Conservation (phyloP, 495 filamentous ascomycete species). For the Pyrenopolyporus hunteri region DNA sequence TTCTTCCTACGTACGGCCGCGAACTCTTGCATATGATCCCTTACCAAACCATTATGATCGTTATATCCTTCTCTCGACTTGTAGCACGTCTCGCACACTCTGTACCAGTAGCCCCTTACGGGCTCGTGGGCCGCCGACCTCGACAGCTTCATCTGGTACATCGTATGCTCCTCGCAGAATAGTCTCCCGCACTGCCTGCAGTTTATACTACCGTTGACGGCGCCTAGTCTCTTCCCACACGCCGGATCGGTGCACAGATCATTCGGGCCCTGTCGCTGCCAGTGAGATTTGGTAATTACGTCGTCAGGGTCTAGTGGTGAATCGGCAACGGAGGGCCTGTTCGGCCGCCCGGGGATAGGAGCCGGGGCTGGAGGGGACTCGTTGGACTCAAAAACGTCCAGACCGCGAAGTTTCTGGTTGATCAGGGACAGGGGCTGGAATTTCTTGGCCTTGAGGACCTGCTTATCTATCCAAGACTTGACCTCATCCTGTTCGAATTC, state of each 20-base stretch:
- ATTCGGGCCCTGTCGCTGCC: constrained; percentile 75
- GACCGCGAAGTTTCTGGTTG: constrained; percentile 95
- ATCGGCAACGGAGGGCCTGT: constrained; percentile 38
- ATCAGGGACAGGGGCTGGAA: constrained; percentile 86
- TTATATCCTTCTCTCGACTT: constrained; percentile 96
- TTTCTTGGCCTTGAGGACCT: constrained; percentile 92
- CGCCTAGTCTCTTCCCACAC: constrained; percentile 79
- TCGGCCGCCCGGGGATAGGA: constrained; percentile 33
- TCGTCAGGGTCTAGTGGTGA: constrained; percentile 81
- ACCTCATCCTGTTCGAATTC: constrained; percentile 94
- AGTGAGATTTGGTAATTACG: constrained; percentile 83
- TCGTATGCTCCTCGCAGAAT: constrained; percentile 97
- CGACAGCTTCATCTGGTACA: constrained; percentile 99
- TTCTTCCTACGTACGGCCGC: constrained; percentile 68
- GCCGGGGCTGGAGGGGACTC: constrained; percentile 54
- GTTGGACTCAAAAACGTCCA: constrained; percentile 97
- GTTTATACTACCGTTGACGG: constrained; percentile 83
- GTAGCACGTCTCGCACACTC: constrained; percentile 97
- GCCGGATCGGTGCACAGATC: constrained; percentile 86
- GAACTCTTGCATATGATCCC: constrained; percentile 76
- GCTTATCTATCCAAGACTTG: constrained; percentile 96
- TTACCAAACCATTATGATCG: constrained; percentile 73
- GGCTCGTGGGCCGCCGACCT: constrained; percentile 90
- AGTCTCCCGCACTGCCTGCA: constrained; percentile 90
- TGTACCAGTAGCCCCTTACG: constrained; percentile 87